These are phyloP conservation scores for Schwanniomyces polymorphus DNA, from an alignment of 805 yeast genomes.

Conservation along the genomic window DNA sequence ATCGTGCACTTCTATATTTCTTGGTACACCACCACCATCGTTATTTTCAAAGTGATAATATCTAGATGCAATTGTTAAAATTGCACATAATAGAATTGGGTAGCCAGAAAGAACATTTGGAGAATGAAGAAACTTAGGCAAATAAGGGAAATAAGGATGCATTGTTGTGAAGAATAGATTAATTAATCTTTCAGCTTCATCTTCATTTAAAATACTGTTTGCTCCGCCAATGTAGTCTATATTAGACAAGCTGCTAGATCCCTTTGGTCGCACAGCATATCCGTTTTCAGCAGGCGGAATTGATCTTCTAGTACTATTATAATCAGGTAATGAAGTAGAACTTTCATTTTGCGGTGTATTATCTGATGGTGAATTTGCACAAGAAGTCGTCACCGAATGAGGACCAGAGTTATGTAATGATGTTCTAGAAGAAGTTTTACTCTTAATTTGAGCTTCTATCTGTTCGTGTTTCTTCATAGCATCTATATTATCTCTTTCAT, in stretches of 20 bases:
- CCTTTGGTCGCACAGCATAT: constrained; percentile 45
- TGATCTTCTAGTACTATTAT: constrained; percentile 22
- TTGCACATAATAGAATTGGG: constrained; percentile 79
- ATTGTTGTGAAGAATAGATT: constrained; percentile 68
- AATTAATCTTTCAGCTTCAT: constrained; percentile 58
- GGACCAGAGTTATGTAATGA: not conserved
- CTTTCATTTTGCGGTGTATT: not conserved
- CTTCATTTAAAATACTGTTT: constrained; percentile 58
- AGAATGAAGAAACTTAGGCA: constrained; percentile 72
- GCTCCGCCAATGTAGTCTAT: constrained; percentile 63
- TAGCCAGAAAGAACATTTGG: constrained; percentile 68
- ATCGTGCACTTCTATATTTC: constrained; percentile 70
- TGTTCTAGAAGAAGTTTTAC: not conserved
- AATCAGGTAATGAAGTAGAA: constrained; percentile 17
- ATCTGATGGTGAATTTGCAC: not conserved
- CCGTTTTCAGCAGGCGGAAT: constrained; percentile 47
- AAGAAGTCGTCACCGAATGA: not conserved
- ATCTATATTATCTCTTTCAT: constrained; percentile 59
- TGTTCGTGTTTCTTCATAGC: constrained; percentile 50
- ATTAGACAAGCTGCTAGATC: constrained; percentile 49
- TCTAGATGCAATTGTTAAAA: constrained; percentile 76
- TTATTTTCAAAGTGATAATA: constrained; percentile 61
- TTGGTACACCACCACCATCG: constrained; percentile 28
- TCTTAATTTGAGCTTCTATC: constrained; percentile 28
- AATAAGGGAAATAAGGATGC: constrained; percentile 89